Percentiles rank a stretch among this genome's conserved stretches.
These are phyloP conservation scores for Solanum lycopersicoides DNA, from an alignment of 257 asterid genomes.

Conservation along the genomic window DNA sequence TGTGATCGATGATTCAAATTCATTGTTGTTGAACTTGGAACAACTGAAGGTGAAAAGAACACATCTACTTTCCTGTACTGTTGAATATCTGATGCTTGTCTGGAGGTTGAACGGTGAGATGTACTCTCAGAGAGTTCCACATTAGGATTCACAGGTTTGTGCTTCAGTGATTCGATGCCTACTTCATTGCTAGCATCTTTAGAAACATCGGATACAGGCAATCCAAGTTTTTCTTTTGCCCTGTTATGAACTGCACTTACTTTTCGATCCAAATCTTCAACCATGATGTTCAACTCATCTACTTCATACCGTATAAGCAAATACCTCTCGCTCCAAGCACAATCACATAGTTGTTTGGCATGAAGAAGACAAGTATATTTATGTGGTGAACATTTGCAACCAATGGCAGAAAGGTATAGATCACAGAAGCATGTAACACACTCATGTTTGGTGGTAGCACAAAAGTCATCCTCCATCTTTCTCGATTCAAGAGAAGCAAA, in stretches of 20 bases:
- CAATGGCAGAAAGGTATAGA: conserved; percentile 52
- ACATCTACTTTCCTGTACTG: not conserved
- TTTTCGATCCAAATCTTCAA: conserved; percentile 64
- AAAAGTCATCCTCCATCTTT: conserved; percentile 28
- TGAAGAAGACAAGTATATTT: conserved; percentile 50
- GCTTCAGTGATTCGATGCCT: not conserved
- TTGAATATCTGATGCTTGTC: not conserved
- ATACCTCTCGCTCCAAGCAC: conserved; percentile 38
- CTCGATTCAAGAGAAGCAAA: conserved; percentile 19
- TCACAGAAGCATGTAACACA: conserved; percentile 61
- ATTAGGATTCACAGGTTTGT: not conserved
- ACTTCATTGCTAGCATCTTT: not conserved
- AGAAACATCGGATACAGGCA: conserved; percentile 5
- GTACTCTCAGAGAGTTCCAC: not conserved
- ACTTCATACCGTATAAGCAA: conserved; percentile 32
- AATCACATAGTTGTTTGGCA: conserved; percentile 52
- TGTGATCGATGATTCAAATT: not conserved
- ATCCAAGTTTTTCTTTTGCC: conserved; percentile 25
- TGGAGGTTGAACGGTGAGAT: not conserved
- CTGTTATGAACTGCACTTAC: conserved; percentile 23
- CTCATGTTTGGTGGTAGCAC: conserved; percentile 29
- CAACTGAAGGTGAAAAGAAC: not conserved
- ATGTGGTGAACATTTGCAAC: conserved; percentile 60
- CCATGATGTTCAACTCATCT: conserved; percentile 38
- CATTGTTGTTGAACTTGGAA: not conserved